Base-by-base conservation (phyloP, 768 basidiomycete genomes). In the Serpula lacrymans region DNA sequence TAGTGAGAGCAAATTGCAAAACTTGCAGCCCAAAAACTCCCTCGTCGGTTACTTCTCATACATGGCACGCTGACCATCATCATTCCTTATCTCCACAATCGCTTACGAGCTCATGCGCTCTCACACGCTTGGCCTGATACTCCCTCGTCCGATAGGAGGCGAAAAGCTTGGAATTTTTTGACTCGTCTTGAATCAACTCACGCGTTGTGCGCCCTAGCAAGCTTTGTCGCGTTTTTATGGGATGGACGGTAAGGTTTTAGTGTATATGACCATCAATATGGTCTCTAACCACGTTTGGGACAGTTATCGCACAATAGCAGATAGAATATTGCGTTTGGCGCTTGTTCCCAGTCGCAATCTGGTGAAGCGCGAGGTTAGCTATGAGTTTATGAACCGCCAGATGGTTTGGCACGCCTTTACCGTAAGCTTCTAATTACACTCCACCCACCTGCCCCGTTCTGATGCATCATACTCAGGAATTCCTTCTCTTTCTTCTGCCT, bases 341-440 rank as follows among this genome's bases (percentile, higher is more conserved):
- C 77, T 97, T 3, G 75, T 83, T 1, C 85, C 94, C 3, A 72
- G 86, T 0, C 77, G 80, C 23, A 67, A 73, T 29, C 74, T 84
- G 24, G 73, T 82, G 25, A 81, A 78, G 46, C 79, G 88, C 13
- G 84, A 94, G 51, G 88, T 98, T 37, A 95, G 89, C 55, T 99
- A 96, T 63, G 96, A 98, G 56, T 98, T 93, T 55, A 95, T 98
- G 90, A 97, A 98, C 54, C 87, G 96, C 50, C 95, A 98, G 62
- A 88, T 99, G 77, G 96, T 99, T 40, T 99, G 96, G 96, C 90
- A 94, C 57, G 89, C 92, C 0, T 95, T 98, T 61, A 98, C 96
- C 6, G 95, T 95, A 55, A 40, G 88, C 65, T 11, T 37, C 24
- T 13, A 18, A 17, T 25, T 16, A 30, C 36, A 29, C 24, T 34